Evolutionary conservation across 2,329 filamentous ascomycete genomes (phyloP).

Genomic region (Falciphora oryzae): DNA sequence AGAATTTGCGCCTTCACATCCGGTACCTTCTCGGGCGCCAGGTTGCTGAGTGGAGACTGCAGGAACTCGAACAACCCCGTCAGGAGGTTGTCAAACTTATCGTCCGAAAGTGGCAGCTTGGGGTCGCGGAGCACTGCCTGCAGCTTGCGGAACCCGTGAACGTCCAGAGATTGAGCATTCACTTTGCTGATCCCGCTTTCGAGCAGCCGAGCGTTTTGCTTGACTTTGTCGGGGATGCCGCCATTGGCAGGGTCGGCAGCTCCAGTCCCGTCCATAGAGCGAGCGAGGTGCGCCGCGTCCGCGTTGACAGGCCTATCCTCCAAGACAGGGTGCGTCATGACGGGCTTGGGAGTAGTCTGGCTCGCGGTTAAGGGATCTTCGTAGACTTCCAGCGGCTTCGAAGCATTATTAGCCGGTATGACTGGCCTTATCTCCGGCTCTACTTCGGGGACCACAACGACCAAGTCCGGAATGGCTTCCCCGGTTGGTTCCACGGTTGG

Average conservation of each 20-base stretch:
- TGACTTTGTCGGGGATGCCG: slow-evolving; percentile 42
- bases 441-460: slow-evolving; percentile 3
- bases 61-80: slow-evolving; percentile 66
- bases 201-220: slow-evolving; percentile 57
- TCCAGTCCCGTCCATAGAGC: slow-evolving; percentile 14
- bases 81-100: slow-evolving; percentile 64
- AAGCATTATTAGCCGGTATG: slow-evolving; percentile 21
- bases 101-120: slow-evolving; percentile 56
- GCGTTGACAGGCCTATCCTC: slow-evolving; percentile 58
- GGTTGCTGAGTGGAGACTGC: slow-evolving; percentile 49
- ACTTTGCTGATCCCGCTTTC: slow-evolving; percentile 71
- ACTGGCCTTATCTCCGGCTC: slow-evolving; percentile 10
- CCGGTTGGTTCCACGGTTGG: slow-evolving; percentile 10
- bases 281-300: slow-evolving; percentile 33
- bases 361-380: slow-evolving; percentile 55
- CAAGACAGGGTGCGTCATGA: slow-evolving; percentile 44
- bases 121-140: slow-evolving; percentile 68
- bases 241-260: slow-evolving; percentile 9
- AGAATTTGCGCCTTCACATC: slow-evolving; percentile 71
- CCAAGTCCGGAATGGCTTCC: slow-evolving; percentile 7
- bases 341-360: slow-evolving; percentile 39
- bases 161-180: slow-evolving; percentile 65
- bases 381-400: slow-evolving; percentile 48
- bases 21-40: slow-evolving; percentile 58
- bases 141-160: slow-evolving; percentile 73